Percentiles rank a stretch among this genome's conserved stretches.
Evolutionary conservation across 2,329 filamentous ascomycete genomes (phyloP).

Genomic region (Arthrobotrys pseudoclavata): DNA sequence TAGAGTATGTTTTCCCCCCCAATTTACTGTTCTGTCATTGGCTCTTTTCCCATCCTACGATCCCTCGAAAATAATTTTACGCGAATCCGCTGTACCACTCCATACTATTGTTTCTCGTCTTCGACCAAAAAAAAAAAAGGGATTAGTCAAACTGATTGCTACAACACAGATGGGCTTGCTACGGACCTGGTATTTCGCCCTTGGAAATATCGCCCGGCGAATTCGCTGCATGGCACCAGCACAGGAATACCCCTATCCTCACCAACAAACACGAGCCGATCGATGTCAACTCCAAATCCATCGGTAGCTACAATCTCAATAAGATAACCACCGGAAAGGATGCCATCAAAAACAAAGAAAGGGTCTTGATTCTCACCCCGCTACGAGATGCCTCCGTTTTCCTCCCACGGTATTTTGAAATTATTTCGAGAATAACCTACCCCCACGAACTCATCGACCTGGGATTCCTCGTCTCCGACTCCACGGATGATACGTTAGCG

Average conservation of each 20-base stretch:
- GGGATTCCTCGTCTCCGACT: conserved; percentile 93
- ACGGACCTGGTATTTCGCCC: conserved; percentile 92
- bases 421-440: conserved; percentile 89
- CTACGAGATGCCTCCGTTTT: conserved; percentile 88
- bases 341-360: conserved; percentile 84
- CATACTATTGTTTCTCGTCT: background rate
- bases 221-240: conserved; percentile 87
- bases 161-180: conserved; percentile 75
- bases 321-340: conserved; percentile 83
- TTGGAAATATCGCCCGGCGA: conserved; percentile 96
- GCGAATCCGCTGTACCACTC: no score
- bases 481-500: conserved; percentile 90
- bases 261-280: conserved; percentile 95
- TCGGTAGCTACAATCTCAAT: conserved; percentile 87
- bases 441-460: conserved; percentile 96
- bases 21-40: no score
- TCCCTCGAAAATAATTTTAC: background rate
- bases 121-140: background rate
- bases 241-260: conserved; percentile 90
- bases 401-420: conserved; percentile 91
- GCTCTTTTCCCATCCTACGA: background rate
- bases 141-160: background rate
- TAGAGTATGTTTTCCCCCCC: conserved; percentile 34
- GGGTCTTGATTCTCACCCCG: conserved; percentile 90
- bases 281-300: conserved; percentile 83